A percentile compares a stretch with the other conserved stretches of the same genome.
These are phyloP conservation scores for Aspergillus pseudonomiae DNA, from an alignment of 2,329 filamentous ascomycete species.

Conservation along the genomic window DNA sequence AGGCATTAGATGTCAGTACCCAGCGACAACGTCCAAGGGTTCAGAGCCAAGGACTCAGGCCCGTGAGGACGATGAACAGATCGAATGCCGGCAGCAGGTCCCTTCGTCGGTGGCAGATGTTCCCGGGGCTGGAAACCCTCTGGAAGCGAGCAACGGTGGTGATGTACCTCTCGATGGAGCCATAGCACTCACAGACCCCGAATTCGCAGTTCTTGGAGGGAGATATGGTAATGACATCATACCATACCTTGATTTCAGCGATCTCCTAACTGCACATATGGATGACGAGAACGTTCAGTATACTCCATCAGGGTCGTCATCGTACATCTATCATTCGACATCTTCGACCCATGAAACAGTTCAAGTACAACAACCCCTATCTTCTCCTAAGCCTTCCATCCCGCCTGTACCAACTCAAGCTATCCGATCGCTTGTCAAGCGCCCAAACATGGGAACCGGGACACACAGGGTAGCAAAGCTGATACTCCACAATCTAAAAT, in stretches of 20 bases:
- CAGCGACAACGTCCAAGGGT: conserved; percentile 22
- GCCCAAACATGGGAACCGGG: conserved; percentile 21
- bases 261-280: neutral
- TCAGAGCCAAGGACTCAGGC: too few species aligned
- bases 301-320: neutral
- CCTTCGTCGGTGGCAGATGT: neutral
- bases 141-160: neutral
- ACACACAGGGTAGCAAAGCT: conserved; percentile 39
- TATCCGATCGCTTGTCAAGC: neutral
- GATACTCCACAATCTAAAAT: conserved; percentile 46
- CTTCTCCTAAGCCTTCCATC: neutral
- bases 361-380: neutral
- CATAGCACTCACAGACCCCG: neutral
- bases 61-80: neutral
- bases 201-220: neutral
- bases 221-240: neutral
- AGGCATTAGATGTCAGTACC: conserved; percentile 42
- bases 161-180: neutral
- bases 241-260: neutral
- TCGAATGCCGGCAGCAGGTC: neutral
- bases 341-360: neutral
- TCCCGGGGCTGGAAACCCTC: neutral
- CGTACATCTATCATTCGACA: neutral
- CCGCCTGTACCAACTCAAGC: neutral
- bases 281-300: neutral